Percentiles rank a stretch among this genome's conserved stretches.
Evolutionary conservation across 164 flowering plant species (phyloP).

Genomic region (Brasenia schreberi): DNA sequence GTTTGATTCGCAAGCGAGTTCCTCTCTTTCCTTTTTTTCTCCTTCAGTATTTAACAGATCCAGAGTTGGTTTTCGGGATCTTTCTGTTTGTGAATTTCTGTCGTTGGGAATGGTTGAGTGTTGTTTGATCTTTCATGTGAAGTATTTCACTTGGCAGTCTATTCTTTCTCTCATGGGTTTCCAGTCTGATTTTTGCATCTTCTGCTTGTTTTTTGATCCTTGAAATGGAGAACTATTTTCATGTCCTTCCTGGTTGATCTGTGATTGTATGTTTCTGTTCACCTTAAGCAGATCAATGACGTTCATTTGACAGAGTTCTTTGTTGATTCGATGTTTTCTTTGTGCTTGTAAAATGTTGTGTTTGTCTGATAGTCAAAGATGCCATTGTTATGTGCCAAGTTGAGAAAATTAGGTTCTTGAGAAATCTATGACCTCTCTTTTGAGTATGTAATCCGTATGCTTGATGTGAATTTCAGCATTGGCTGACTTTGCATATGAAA

Average conservation of each 20-base stretch:
- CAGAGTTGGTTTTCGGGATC: neutral
- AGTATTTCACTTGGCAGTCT: neutral
- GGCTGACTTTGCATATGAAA: no score
- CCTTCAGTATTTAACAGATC: neutral
- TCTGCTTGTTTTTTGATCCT: neutral
- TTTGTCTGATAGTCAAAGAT: no score
- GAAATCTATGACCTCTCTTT: no score
- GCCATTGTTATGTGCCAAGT: no score
- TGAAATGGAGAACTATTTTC: neutral
- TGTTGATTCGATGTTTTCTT: no score
- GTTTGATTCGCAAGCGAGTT: neutral
- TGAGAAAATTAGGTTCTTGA: no score
- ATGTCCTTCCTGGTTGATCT: neutral
- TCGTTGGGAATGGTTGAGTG: neutral
- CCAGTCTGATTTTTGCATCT: neutral
- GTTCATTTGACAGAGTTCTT: no score
- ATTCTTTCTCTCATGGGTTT: neutral
- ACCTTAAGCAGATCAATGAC: neutral
- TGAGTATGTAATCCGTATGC: neutral
- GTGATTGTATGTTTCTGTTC: neutral
- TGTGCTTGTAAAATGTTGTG: no score
- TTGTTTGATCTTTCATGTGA: neutral
- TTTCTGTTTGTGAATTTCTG: neutral
- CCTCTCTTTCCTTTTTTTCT: no score
- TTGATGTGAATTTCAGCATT: no score